Percentiles rank a stretch among this genome's conserved stretches.
phyloP scores from a whole-genome alignment of 2,329 filamentous ascomycete species.

The Sphaerulina musiva region DNA sequence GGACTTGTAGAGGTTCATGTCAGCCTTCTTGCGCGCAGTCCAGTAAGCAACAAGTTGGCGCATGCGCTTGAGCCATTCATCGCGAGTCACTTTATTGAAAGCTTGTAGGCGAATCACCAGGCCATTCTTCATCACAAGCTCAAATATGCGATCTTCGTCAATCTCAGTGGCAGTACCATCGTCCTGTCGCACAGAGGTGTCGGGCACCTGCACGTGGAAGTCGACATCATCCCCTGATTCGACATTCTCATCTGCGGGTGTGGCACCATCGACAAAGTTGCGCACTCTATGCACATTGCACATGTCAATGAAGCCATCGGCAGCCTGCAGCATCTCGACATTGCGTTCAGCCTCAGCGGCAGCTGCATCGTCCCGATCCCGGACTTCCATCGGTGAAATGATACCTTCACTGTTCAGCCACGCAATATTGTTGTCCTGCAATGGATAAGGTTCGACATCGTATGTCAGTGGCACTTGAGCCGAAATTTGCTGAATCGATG shows the following conservation, averaged over 20 bases:
- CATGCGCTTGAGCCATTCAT: conserved; percentile 57
- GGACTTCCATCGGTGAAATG: conserved; percentile 36
- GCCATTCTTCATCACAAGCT: conserved; percentile 56
- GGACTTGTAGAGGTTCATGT: conserved; percentile 52
- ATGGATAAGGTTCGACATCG: conserved; percentile 55
- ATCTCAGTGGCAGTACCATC: conserved; percentile 50
- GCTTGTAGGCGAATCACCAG: conserved; percentile 53
- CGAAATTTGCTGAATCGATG: conserved; percentile 49
- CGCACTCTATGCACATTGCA: conserved; percentile 53
- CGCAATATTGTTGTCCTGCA: conserved; percentile 47
- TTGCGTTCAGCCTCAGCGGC: conserved; percentile 54
- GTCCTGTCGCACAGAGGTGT: conserved; percentile 32
- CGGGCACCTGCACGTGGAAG: conserved; percentile 40
- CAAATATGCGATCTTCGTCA: conserved; percentile 54
- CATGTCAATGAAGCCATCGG: conserved; percentile 61
- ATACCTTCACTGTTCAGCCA: conserved; percentile 47
- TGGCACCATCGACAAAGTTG: conserved; percentile 47
- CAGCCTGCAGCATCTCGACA: conserved; percentile 50
- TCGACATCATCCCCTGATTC: conserved; percentile 51
- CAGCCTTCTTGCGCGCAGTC: conserved; percentile 50
- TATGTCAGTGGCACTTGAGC: conserved; percentile 56
- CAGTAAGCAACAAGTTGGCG: conserved; percentile 55
- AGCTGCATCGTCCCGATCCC: conserved; percentile 53
- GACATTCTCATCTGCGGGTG: conserved; percentile 48
- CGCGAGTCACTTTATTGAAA: conserved; percentile 51